phyloP scores from a whole-genome alignment of 2,329 filamentous ascomycete species.

The Allantophomopsis lycopodina region DNA sequence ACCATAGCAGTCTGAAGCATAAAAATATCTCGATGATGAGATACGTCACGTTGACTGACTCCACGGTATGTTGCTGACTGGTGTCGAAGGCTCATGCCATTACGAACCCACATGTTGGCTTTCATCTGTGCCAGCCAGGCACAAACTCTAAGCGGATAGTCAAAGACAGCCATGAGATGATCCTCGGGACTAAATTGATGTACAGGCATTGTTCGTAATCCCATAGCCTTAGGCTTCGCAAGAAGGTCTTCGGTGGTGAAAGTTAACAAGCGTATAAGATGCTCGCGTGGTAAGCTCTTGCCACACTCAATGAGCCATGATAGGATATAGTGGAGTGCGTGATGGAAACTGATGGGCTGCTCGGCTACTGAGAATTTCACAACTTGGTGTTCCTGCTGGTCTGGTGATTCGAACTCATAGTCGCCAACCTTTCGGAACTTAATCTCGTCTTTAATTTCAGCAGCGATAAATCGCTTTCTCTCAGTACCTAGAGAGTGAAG shows the following conservation, averaged over 20 bases:
- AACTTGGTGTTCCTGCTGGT: constrained; percentile 38
- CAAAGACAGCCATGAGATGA: constrained; percentile 75
- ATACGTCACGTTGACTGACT: constrained; percentile 78
- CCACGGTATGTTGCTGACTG: constrained; percentile 90
- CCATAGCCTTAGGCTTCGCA: constrained; percentile 48
- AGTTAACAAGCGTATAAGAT: constrained; percentile 54
- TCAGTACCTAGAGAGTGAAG: constrained; percentile 85
- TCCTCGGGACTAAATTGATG: constrained; percentile 55
- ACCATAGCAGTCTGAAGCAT: constrained; percentile 84
- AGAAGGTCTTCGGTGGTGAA: constrained; percentile 61
- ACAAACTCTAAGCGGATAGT: constrained; percentile 85
- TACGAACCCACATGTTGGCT: constrained; percentile 95
- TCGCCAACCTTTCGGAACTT: constrained; percentile 66
- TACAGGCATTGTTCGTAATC: constrained; percentile 36
- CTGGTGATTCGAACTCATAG: constrained; percentile 62
- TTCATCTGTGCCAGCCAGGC: constrained; percentile 98
- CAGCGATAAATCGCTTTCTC: constrained; percentile 67
- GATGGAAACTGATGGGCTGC: constrained; percentile 91
- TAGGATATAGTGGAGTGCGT: constrained; percentile 87
- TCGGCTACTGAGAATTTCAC: constrained; percentile 82
- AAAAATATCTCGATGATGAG: constrained; percentile 90
- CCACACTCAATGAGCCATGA: constrained; percentile 93
- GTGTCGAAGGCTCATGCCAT: constrained; percentile 88
- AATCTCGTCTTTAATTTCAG: constrained; percentile 78
- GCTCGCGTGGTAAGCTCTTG: constrained; percentile 55